Evolutionary conservation across 345 rosid species (phyloP).

Genomic region (Dipteronia sinensis): DNA sequence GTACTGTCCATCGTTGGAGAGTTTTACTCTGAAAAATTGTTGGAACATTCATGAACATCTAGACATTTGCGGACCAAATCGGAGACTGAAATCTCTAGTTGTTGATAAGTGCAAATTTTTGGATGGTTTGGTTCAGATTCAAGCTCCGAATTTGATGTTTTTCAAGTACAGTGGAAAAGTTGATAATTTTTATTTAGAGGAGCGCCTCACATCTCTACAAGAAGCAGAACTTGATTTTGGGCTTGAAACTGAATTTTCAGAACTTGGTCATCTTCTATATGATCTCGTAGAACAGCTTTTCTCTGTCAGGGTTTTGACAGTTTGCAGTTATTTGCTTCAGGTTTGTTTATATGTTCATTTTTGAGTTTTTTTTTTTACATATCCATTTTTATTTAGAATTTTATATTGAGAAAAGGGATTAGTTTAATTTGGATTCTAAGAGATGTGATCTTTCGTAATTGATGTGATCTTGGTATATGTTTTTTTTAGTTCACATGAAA

Average conservation of each 20-base stretch:
- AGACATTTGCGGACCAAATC: neutral
- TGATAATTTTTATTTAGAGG: constrained; percentile 16
- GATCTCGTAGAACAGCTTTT: constrained; percentile 25
- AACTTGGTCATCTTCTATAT: constrained; percentile 17
- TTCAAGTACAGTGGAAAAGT: constrained; percentile 37
- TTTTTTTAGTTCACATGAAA: no score
- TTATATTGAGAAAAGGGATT: neutral
- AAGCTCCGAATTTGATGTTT: constrained; percentile 25
- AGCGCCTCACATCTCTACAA: neutral
- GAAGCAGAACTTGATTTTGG: constrained; percentile 45
- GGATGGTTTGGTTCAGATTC: neutral
- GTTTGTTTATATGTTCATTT: neutral
- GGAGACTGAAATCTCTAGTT: constrained; percentile 23
- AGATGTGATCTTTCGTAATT: no score
- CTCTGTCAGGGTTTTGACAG: constrained; percentile 22
- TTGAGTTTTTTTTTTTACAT: neutral
- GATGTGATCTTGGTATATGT: no score
- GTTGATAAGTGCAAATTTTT: constrained; percentile 34
- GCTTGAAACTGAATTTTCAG: constrained; percentile 24
- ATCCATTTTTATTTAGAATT: no score
- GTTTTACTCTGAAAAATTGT: constrained; percentile 38
- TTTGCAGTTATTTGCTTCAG: constrained; percentile 40
- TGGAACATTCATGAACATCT: constrained; percentile 23
- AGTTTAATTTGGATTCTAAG: neutral
- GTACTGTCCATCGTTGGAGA: constrained; percentile 32